These are phyloP conservation scores for Xylaria sp. DNA, from an alignment of 2,329 filamentous ascomycete genomes.

Conservation along the genomic window DNA sequence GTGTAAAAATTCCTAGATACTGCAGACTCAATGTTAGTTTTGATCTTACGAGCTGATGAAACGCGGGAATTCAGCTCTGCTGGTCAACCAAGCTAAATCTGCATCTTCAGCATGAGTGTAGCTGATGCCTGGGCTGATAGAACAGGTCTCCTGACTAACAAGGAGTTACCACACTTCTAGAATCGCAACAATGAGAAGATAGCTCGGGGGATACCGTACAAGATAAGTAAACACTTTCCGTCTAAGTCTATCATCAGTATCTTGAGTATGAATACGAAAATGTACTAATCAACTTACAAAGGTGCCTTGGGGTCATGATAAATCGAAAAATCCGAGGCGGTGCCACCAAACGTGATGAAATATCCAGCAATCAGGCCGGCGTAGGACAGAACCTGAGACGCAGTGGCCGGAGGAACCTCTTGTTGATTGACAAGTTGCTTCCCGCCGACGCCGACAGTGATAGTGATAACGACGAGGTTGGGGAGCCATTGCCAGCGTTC, in stretches of 20 bases:
- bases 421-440: slow-evolving; percentile 53
- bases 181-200: background rate
- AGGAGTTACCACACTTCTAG: too few species aligned
- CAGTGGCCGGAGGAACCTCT: slow-evolving; percentile 37
- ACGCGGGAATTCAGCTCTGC: too few species aligned
- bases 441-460: slow-evolving; percentile 65
- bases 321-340: slow-evolving; percentile 67
- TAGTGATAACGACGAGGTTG: slow-evolving; percentile 62
- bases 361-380: slow-evolving; percentile 62
- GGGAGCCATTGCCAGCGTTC: slow-evolving; percentile 69
- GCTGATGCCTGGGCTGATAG: background rate
- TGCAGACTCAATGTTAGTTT: background rate
- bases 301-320: slow-evolving; percentile 60
- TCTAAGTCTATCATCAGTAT: slow-evolving; percentile 17
- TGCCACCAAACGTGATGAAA: slow-evolving; percentile 66
- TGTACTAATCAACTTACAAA: slow-evolving; percentile 27
- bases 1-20: slow-evolving; percentile 63
- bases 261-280: too few species aligned
- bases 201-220: background rate
- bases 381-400: slow-evolving; percentile 54
- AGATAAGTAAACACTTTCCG: slow-evolving; percentile 59
- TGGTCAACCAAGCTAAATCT: too few species aligned
- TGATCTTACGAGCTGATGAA: background rate
- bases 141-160: too few species aligned
- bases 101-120: background rate